phyloP scores from a whole-genome alignment of 1,284 basidiomycete species.

The Tilletiopsis washingtonensis region DNA sequence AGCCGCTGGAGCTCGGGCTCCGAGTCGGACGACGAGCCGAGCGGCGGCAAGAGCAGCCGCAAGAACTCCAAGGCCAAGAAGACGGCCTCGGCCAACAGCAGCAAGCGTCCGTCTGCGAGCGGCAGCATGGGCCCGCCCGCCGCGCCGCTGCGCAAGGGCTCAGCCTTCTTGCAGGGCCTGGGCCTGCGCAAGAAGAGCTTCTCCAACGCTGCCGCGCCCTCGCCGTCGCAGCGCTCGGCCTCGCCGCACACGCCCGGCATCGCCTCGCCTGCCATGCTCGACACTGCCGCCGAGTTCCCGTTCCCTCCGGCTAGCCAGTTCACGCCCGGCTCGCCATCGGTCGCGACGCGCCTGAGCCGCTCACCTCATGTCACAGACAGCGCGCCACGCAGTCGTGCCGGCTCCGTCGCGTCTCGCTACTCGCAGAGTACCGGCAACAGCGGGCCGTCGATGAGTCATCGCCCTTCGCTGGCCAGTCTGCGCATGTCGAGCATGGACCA shows the following conservation, averaged over 20 bases:
- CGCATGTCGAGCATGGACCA: not conserved
- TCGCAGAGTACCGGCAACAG: not conserved
- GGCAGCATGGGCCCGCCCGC: not conserved
- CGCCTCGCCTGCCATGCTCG: constrained; percentile 5
- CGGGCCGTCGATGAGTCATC: not conserved
- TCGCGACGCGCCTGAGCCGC: not conserved
- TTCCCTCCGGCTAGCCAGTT: constrained; percentile 2
- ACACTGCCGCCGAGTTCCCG: constrained; percentile 9
- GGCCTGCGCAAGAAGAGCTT: constrained; percentile 27
- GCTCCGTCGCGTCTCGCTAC: not conserved
- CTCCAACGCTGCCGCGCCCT: constrained; percentile 11
- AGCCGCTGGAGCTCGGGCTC: constrained; percentile 32
- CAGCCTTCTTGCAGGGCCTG: constrained; percentile 3
- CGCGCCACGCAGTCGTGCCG: not conserved
- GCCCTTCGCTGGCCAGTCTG: not conserved
- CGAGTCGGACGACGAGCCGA: constrained; percentile 18
- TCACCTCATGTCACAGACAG: no score
- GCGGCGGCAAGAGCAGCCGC: not conserved
- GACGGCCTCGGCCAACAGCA: constrained; percentile 15
- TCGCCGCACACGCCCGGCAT: constrained; percentile 9
- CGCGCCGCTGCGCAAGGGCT: constrained; percentile 3
- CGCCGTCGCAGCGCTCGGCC: constrained; percentile 3
- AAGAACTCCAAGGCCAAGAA: not conserved
- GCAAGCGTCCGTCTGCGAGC: constrained; percentile 11
- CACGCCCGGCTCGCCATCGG: not conserved